These are phyloP conservation scores for Rhodocollybia butyracea DNA, from an alignment of 768 basidiomycete species.

Conservation along the genomic window DNA sequence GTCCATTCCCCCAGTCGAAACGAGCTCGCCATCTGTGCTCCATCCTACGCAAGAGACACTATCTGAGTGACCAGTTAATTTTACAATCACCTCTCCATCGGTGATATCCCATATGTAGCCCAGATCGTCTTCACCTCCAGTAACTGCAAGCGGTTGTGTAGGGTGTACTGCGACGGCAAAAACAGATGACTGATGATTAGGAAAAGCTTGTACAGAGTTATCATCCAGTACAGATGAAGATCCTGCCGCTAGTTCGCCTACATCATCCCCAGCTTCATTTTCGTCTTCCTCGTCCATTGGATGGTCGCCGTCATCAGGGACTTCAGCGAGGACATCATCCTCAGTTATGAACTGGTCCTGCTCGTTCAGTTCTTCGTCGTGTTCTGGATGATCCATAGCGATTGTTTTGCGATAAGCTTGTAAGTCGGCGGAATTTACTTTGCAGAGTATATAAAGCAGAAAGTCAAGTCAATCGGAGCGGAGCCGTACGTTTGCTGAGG, in stretches of 20 bases:
- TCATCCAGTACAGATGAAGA: slow-evolving; percentile 43
- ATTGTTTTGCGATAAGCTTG: neutral
- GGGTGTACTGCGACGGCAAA: slow-evolving; percentile 87
- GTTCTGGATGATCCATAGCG: slow-evolving; percentile 26
- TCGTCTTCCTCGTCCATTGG: slow-evolving; percentile 75
- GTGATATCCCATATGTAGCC: slow-evolving; percentile 93
- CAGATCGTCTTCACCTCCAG: slow-evolving; percentile 93
- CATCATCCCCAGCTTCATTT: slow-evolving; percentile 35
- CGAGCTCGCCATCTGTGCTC: slow-evolving; percentile 87
- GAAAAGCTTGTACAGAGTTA: slow-evolving; percentile 69
- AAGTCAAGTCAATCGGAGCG: no score
- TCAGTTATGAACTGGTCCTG: slow-evolving; percentile 60
- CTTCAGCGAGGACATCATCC: slow-evolving; percentile 64
- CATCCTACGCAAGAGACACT: slow-evolving; percentile 80
- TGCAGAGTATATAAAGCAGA: neutral
- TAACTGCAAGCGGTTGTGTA: slow-evolving; percentile 74
- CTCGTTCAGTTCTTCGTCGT: slow-evolving; percentile 46
- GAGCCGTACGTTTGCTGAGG: no score
- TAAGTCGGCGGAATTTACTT: neutral
- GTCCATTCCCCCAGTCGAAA: slow-evolving; percentile 98
- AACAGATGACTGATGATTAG: slow-evolving; percentile 70
- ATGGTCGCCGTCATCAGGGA: slow-evolving; percentile 61
- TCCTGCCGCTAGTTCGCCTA: slow-evolving; percentile 40
- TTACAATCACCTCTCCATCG: slow-evolving; percentile 75
- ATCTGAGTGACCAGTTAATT: slow-evolving; percentile 90